Evolutionary conservation across 2,329 filamentous ascomycete species (phyloP).

Genomic region (Coniella lustricola): DNA sequence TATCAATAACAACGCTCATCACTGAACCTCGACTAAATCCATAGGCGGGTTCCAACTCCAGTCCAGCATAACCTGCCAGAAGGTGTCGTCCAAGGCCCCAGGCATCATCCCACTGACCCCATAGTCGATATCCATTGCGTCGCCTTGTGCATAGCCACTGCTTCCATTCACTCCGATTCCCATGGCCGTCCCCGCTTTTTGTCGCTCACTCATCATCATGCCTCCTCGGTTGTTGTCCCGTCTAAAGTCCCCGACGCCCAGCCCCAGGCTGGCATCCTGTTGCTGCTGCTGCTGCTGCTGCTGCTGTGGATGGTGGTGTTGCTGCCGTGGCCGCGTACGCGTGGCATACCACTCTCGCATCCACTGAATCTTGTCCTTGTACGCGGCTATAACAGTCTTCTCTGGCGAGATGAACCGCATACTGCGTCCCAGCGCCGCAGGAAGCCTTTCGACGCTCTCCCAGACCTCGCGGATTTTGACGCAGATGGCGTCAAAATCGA

Average conservation of each 20-base stretch:
- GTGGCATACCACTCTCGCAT: conserved; percentile 32
- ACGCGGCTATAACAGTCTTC: conserved; percentile 25
- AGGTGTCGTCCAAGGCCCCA: conserved; percentile 12
- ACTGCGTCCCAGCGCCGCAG: conserved; percentile 10
- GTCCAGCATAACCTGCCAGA: conserved; percentile 15
- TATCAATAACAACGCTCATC: neutral
- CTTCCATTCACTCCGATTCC: neutral
- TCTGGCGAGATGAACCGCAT: conserved; percentile 23
- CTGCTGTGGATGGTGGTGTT: neutral
- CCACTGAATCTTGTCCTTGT: conserved; percentile 31
- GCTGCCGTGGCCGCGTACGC: neutral
- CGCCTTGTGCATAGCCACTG: neutral
- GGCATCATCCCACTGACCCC: neutral
- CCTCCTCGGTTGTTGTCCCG: too few relatives aligned
- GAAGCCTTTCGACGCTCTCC: conserved; percentile 24
- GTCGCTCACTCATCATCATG: too few relatives aligned
- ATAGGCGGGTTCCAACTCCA: conserved; percentile 2
- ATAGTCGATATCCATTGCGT: conserved; percentile 13
- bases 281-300: neutral
- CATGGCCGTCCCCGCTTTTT: too few relatives aligned
- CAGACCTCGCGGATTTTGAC: conserved; percentile 25
- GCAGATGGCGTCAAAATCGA: conserved; percentile 27
- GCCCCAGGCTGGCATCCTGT: too few relatives aligned
- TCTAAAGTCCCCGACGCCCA: too few relatives aligned
- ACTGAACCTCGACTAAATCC: conserved; percentile 8